Base-by-base conservation (phyloP, 768 basidiomycete species). In the Astraeus odoratus region DNA sequence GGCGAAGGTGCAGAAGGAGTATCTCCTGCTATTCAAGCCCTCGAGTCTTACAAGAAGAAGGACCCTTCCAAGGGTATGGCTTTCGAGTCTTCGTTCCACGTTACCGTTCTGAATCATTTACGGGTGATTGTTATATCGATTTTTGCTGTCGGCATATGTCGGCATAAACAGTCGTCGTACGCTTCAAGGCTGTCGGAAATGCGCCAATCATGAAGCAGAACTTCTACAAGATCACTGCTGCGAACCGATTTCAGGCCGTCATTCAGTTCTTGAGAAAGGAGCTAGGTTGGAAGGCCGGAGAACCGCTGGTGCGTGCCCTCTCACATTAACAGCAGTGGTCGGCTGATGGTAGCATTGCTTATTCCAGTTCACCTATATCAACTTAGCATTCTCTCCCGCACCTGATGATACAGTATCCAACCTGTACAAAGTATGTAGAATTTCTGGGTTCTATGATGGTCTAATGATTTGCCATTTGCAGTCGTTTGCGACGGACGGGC, bases 171-270 rank as follows among this genome's bases (percentile, higher is more conserved):
- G 95, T 97, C 41, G 83, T 97, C 50, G 90, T 99, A 8, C 83
- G 93, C 35, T 99, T 99, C 78, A 94, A 94, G 63, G 93, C 95
- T 2, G 88, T 96, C 8, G 95, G 95, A 37, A 94, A 95, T 56
- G 95, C 94, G 1, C 95, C 95, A 0, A 93, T 99, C 57, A 96
- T 99, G 94, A 94, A 87, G 68, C 90, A 95, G 68, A 97, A 95
- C 69, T 88, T 94, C 56, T 97, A 92, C 80, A 95, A 94, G 73
- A 94, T 97, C 58, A 92, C 93, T 0, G 87, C 93, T 10, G 83
- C 86, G 31, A 93, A 96, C 62, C 76, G 86, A 43, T 99, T 97
- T 57, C 92, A 96, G 62, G 88, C 91, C 7, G 94, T 98, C 44
- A 92, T 95, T 33, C 83, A 89, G 57, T 96, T 98, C 63, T 60